phyloP scores from a whole-genome alignment of 169 alveolate species.

The Plasmodium cynomolgi region DNA sequence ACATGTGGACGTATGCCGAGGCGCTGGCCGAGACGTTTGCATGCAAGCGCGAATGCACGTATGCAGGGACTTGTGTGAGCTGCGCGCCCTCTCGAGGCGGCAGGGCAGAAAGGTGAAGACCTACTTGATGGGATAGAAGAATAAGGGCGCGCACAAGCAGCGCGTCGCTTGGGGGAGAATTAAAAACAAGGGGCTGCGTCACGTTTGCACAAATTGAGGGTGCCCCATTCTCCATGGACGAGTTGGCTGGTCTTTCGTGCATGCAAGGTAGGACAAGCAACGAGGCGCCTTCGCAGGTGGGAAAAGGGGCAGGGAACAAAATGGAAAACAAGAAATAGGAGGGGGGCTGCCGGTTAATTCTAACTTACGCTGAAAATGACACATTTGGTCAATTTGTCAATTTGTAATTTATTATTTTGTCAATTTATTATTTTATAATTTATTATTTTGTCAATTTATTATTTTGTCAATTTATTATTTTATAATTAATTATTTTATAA shows the following conservation, averaged over 20 bases:
- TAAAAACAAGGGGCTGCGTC: neutral
- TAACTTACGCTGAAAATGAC: neutral
- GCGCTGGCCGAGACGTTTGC: neutral
- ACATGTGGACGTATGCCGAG: neutral
- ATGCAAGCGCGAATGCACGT: neutral
- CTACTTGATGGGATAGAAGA: no score
- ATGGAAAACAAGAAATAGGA: neutral
- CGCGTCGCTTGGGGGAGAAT: neutral
- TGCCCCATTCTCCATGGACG: neutral
- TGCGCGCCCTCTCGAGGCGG: neutral
- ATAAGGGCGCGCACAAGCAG: neutral
- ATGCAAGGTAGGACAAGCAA: slow-evolving; percentile 14
- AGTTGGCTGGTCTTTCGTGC: slow-evolving; percentile 16
- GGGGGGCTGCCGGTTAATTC: neutral
- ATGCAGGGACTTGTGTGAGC: neutral
- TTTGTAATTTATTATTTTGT: neutral
- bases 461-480: neutral
- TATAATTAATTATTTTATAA: neutral
- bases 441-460: neutral
- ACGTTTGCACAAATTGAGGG: neutral
- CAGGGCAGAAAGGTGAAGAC: no score
- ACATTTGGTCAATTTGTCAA: neutral
- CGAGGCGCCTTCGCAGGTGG: neutral
- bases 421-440: neutral
- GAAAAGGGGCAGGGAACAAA: neutral